Conservation (phyloP, 2,329 filamentous ascomycete species). For the Stachybotrys elegans region DNA sequence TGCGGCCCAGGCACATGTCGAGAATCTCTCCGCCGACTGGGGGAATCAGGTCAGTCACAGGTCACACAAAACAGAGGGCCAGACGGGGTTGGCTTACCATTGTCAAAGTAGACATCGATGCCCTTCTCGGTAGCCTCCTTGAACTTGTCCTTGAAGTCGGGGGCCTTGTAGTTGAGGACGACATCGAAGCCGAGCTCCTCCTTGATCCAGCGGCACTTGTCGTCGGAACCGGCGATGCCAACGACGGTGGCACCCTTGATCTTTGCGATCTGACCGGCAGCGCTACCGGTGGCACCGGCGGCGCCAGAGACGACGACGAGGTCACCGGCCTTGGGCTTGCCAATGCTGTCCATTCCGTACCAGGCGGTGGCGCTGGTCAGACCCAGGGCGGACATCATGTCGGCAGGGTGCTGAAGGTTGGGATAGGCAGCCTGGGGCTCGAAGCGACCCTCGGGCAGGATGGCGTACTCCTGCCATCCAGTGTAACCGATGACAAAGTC, state of each 20-base stretch:
- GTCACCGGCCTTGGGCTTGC: conserved; percentile 62
- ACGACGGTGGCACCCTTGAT: conserved; percentile 58
- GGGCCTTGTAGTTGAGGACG: conserved; percentile 65
- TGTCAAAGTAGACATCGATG: conserved; percentile 71
- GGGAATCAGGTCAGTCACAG: conserved; percentile 5
- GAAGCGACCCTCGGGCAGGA: conserved; percentile 49
- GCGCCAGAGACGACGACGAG: conserved; percentile 74
- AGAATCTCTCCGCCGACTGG: conserved; percentile 64
- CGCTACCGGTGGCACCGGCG: conserved; percentile 71
- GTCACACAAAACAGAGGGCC: fast-evolving
- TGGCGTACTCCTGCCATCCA: conserved; percentile 64
- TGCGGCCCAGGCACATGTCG: conserved; percentile 58
- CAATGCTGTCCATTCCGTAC: conserved; percentile 67
- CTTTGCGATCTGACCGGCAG: conserved; percentile 75
- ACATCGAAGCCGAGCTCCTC: conserved; percentile 62
- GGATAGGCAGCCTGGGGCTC: conserved; percentile 36
- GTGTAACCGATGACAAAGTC: conserved; percentile 48
- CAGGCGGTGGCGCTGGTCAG: conserved; percentile 71
- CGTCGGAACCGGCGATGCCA: conserved; percentile 60
- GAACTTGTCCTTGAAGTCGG: conserved; percentile 56
- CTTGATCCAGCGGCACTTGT: conserved; percentile 63
- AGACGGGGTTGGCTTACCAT: conserved; percentile 29
- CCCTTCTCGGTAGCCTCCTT: conserved; percentile 51
- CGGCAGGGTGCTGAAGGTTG: conserved; percentile 40
- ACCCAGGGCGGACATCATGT: conserved; percentile 59